A percentile compares a stretch with the other conserved stretches of the same genome.
phyloP scores from a whole-genome alignment of 257 asterid species.

The Dorcoceras hygrometricum region DNA sequence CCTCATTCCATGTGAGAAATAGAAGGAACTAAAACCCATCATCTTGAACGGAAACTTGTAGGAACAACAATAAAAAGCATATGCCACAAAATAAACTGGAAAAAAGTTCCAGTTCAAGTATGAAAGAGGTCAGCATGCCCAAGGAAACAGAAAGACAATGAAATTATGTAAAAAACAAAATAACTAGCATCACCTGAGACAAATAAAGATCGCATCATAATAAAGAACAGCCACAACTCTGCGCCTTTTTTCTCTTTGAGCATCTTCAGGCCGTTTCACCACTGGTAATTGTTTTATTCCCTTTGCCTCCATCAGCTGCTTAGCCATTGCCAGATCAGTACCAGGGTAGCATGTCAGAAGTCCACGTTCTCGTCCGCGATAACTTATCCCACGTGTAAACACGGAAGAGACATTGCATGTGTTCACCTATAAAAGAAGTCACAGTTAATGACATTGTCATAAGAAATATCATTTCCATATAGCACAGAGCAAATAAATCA shows the following conservation, averaged over 20 bases:
- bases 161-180: neutral
- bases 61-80: slow-evolving; percentile 1
- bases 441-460: slow-evolving; percentile 4
- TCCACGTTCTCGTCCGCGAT: slow-evolving; percentile 69
- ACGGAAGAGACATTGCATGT: slow-evolving; percentile 66
- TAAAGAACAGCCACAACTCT: slow-evolving; percentile 59
- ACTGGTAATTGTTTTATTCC: slow-evolving; percentile 92
- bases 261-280: slow-evolving; percentile 59
- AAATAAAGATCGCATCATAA: slow-evolving; percentile 72
- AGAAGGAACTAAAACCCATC: neutral
- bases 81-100: neutral
- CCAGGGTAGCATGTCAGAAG: slow-evolving; percentile 83
- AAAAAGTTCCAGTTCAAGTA: neutral
- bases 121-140: neutral
- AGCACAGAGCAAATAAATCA: slow-evolving; percentile 10
- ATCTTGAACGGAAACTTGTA: neutral
- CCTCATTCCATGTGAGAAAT: neutral
- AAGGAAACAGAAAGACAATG: slow-evolving; percentile 10
- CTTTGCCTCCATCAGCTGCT: slow-evolving; percentile 97
- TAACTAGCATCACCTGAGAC: slow-evolving; percentile 55
- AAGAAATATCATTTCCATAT: slow-evolving; percentile 1
- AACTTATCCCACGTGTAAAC: slow-evolving; percentile 76
- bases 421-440: slow-evolving; percentile 47
- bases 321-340: slow-evolving; percentile 80
- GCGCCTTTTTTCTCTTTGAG: slow-evolving; percentile 59